These are phyloP conservation scores for Fusarium secorum DNA, from an alignment of 2,329 filamentous ascomycete species.

Conservation along the genomic window DNA sequence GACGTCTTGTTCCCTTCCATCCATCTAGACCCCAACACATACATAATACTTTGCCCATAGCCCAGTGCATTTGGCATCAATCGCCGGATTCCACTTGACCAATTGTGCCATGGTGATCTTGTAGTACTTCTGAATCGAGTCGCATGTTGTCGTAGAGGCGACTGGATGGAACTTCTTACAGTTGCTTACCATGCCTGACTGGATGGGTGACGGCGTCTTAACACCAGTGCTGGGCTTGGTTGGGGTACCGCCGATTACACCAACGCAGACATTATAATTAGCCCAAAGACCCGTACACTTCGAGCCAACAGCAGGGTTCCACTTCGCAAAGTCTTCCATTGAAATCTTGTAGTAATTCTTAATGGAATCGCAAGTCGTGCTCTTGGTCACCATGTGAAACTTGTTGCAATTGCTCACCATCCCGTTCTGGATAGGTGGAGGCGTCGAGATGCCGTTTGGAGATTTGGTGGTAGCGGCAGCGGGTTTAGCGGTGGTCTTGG, in stretches of 20 bases:
- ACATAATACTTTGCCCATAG: neutral
- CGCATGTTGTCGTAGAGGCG: neutral
- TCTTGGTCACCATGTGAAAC: neutral
- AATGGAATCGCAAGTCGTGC: neutral
- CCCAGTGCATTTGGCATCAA: neutral
- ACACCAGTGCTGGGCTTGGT: neutral
- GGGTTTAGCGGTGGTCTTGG: neutral
- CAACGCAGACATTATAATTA: neutral
- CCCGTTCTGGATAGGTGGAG: neutral
- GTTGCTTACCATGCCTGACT: neutral
- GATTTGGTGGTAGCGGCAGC: neutral
- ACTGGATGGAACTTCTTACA: neutral
- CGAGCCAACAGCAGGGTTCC: slow-evolving; percentile 10
- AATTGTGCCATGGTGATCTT: neutral
- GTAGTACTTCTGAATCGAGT: neutral
- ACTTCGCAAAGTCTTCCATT: neutral
- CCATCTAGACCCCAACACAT: neutral
- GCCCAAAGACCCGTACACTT: neutral
- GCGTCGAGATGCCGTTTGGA: neutral
- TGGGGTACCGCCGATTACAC: neutral
- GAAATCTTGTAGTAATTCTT: slow-evolving; percentile 10
- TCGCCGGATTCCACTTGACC: neutral
- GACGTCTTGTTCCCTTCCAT: too few species aligned
- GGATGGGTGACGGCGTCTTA: neutral
- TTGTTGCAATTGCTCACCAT: neutral